Conservation (phyloP, 768 basidiomycete species). For the Kondoa subrosea region DNA sequence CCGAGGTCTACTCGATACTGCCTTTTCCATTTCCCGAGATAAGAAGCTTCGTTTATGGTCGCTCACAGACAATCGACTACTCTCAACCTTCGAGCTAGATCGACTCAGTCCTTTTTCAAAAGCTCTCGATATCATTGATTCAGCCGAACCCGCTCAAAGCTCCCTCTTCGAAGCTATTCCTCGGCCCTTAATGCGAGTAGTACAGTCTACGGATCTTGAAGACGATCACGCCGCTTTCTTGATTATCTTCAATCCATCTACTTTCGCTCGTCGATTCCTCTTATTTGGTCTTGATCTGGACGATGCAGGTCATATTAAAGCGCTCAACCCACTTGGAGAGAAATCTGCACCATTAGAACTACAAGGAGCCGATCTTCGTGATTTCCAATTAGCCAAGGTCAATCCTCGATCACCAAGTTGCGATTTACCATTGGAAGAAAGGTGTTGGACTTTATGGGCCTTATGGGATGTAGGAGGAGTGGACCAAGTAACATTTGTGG, state of each 20-base stretch:
- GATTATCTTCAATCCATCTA: neutral
- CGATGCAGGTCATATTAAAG: neutral
- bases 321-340: neutral
- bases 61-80: constrained; percentile 22
- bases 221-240: neutral
- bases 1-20: constrained; percentile 47
- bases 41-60: constrained; percentile 72
- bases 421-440: neutral
- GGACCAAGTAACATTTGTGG: neutral
- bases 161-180: neutral
- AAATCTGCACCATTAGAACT: neutral
- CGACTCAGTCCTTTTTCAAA: constrained; percentile 36
- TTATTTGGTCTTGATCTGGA: neutral
- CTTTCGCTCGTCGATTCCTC: neutral
- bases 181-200: neutral
- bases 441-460: neutral
- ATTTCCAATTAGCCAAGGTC: constrained; percentile 5
- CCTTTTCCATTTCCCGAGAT: constrained; percentile 78
- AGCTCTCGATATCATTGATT: constrained; percentile 16
- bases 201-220: neutral
- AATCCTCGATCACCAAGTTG: neutral
- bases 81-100: constrained; percentile 43
- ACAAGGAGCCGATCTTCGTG: neutral
- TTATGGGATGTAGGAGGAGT: neutral
- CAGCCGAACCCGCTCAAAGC: constrained; percentile 6